Conservation (phyloP, 148 eudicot genomes). For the Tetragonia tetragonoides region DNA sequence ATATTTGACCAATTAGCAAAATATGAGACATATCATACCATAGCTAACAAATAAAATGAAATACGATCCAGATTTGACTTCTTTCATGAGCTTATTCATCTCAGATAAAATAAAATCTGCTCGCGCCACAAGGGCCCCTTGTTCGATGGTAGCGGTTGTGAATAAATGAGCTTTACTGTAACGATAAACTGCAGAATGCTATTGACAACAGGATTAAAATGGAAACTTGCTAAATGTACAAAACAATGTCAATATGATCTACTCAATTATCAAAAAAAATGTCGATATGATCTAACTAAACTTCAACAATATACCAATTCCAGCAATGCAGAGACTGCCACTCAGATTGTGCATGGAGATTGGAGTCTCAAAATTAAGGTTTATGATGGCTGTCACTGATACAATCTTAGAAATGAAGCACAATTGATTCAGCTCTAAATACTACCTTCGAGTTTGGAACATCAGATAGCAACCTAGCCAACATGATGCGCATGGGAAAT, state of each 20-base stretch:
- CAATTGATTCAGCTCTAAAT: slow-evolving; percentile 10
- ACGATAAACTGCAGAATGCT: slow-evolving; percentile 78
- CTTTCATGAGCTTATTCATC: slow-evolving; percentile 67
- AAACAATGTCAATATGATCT: background rate
- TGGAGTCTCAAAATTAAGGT: background rate
- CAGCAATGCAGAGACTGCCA: background rate
- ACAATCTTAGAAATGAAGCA: background rate
- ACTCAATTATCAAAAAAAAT: no score
- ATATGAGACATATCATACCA: slow-evolving; percentile 48
- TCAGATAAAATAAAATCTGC: slow-evolving; percentile 81
- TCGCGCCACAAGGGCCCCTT: slow-evolving; percentile 41
- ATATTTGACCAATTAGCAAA: slow-evolving; percentile 8
- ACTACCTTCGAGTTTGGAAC: slow-evolving; percentile 57
- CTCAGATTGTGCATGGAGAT: background rate
- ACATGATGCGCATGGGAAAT: slow-evolving; percentile 64
- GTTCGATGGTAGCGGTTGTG: slow-evolving; percentile 42
- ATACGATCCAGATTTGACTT: slow-evolving; percentile 62
- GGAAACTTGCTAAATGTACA: slow-evolving; percentile 20
- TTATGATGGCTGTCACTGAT: slow-evolving; percentile 11
- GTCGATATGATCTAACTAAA: no score
- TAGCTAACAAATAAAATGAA: slow-evolving; percentile 71
- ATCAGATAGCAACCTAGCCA: slow-evolving; percentile 64
- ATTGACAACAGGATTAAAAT: slow-evolving; percentile 46
- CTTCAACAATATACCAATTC: background rate
- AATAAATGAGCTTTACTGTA: slow-evolving; percentile 57